Percentiles rank a stretch among this genome's conserved stretches.
These are phyloP conservation scores for Bryoerythrophyllum caledonicum DNA, from an alignment of 225 moss, liverwort and hornwort genomes.

Conservation along the genomic window DNA sequence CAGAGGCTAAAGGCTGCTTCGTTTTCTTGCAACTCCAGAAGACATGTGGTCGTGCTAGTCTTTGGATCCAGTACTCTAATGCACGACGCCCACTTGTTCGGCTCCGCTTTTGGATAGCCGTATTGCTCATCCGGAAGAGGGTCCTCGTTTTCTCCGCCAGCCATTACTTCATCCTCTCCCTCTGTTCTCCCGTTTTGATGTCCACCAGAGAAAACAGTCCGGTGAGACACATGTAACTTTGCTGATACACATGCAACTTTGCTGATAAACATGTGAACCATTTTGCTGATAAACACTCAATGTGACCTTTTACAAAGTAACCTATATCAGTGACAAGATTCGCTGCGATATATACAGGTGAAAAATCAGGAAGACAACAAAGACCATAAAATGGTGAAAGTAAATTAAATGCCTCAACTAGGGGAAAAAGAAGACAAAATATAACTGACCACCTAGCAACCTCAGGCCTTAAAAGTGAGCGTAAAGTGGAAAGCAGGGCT, in stretches of 20 bases:
- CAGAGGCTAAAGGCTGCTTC: conserved; percentile 96
- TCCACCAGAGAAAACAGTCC: conserved; percentile 34
- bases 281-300: too few relatives aligned
- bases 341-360: not conserved
- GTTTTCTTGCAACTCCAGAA: conserved; percentile 92
- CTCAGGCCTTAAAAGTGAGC: not conserved
- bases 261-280: not conserved
- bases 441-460: not conserved
- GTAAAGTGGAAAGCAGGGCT: conserved; percentile 7
- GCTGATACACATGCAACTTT: not conserved
- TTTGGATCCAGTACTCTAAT: conserved; percentile 94
- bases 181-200: conserved; percentile 72
- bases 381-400: not conserved
- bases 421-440: not conserved
- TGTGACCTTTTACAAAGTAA: not conserved
- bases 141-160: conserved; percentile 80
- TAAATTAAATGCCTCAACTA: conserved; percentile 5
- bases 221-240: conserved; percentile 17
- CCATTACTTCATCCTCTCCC: conserved; percentile 77
- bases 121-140: conserved; percentile 98
- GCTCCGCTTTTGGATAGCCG: conserved; percentile 90
- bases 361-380: conserved; percentile 5
- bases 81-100: conserved; percentile 94
- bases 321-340: not conserved
- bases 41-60: conserved; percentile 72